Percentiles rank a stretch among this genome's conserved stretches.
Conservation (phyloP, 345 rosid species). For the Microcos paniculata region DNA sequence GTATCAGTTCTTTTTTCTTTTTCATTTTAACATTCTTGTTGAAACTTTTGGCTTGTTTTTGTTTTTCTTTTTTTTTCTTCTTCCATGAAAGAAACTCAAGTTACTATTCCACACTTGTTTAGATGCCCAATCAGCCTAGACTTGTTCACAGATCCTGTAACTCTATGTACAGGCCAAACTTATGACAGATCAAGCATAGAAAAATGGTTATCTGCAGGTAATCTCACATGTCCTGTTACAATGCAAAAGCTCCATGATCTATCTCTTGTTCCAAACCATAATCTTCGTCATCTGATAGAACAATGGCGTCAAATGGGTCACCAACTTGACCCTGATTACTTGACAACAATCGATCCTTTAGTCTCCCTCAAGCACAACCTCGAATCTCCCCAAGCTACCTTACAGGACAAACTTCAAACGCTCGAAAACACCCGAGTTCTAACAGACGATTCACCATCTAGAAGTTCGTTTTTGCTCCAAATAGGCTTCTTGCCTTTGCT, state of each 20-base stretch:
- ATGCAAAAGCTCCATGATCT: conserved; percentile 67
- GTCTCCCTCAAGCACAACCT: conserved; percentile 39
- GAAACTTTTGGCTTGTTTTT: background rate
- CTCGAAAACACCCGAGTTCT: conserved; percentile 29
- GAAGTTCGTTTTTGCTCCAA: conserved; percentile 27
- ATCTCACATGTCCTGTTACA: conserved; percentile 71
- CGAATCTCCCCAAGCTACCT: conserved; percentile 30
- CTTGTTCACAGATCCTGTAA: conserved; percentile 65
- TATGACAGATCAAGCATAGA: conserved; percentile 66
- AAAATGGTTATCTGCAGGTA: conserved; percentile 60
- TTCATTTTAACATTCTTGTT: background rate
- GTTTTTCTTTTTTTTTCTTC: background rate
- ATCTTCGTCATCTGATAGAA: conserved; percentile 58
- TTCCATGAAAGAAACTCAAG: conserved; percentile 32
- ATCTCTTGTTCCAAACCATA: conserved; percentile 61
- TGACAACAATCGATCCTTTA: conserved; percentile 24
- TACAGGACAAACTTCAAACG: conserved; percentile 28
- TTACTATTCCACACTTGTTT: conserved; percentile 51
- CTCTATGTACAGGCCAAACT: conserved; percentile 72
- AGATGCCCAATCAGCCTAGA: conserved; percentile 72
- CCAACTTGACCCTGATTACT: conserved; percentile 24
- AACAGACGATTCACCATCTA: conserved; percentile 29
- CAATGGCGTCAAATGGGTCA: conserved; percentile 46
- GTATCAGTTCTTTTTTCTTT: background rate
- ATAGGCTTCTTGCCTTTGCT: conserved; percentile 47